These are phyloP conservation scores for Agaricus sinodeliciosus DNA, from an alignment of 768 basidiomycete genomes.

Conservation along the genomic window DNA sequence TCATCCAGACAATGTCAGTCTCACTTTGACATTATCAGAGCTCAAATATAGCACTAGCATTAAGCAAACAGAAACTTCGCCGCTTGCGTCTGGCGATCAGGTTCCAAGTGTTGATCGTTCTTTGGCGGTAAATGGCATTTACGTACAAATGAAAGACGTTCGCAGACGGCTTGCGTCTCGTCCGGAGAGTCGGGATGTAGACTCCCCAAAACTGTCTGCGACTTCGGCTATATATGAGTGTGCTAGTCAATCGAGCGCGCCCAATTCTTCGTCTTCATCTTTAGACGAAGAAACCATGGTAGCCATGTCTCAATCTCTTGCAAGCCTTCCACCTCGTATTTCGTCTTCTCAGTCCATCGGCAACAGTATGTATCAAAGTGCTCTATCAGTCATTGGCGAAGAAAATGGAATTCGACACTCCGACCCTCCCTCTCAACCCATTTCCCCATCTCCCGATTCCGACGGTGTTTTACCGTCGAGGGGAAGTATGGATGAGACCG, in stretches of 20 bases:
- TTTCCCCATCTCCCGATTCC: background rate
- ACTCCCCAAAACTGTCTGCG: slow-evolving; percentile 13
- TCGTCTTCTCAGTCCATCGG: slow-evolving; percentile 42
- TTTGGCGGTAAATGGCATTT: slow-evolving; percentile 50
- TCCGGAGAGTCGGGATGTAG: background rate
- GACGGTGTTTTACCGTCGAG: background rate
- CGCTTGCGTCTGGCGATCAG: slow-evolving; percentile 5
- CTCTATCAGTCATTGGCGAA: slow-evolving; percentile 7
- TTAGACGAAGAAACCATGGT: slow-evolving; percentile 60
- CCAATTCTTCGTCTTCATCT: slow-evolving; percentile 49
- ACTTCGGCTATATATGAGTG: slow-evolving; percentile 19
- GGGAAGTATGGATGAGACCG: slow-evolving; percentile 28
- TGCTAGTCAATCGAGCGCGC: slow-evolving; percentile 30
- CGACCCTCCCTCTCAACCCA: background rate
- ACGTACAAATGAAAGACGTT: slow-evolving; percentile 25
- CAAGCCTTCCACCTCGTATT: slow-evolving; percentile 44
- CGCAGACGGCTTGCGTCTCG: background rate
- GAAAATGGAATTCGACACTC: background rate
- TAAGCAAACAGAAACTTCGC: slow-evolving; percentile 5
- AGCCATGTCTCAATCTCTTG: slow-evolving; percentile 74
- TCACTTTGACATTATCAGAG: slow-evolving; percentile 53
- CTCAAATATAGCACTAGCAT: slow-evolving; percentile 52
- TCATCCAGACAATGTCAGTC: slow-evolving; percentile 54
- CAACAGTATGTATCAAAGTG: slow-evolving; percentile 78
- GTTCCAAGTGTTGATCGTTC: slow-evolving; percentile 34